These are phyloP conservation scores for Salix udensis DNA, from an alignment of 345 rosid species.

Conservation along the genomic window DNA sequence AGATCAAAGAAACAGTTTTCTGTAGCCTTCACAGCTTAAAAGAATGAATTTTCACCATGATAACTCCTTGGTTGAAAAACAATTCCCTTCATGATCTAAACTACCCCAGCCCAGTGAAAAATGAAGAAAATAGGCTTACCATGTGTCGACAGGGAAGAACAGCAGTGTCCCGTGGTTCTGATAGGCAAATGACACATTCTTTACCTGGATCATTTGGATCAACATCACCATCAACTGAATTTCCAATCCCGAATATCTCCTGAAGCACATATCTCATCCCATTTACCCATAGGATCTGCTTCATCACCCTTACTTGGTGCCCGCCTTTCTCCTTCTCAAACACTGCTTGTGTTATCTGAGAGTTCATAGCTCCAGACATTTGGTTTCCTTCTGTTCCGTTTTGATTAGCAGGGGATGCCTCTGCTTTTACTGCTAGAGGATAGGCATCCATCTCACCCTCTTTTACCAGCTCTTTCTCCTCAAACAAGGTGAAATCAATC, in stretches of 20 bases:
- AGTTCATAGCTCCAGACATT: conserved; percentile 39
- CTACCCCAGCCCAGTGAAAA: not conserved
- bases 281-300: conserved; percentile 86
- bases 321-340: conserved; percentile 76
- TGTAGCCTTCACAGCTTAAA: not conserved
- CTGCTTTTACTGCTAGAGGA: conserved; percentile 87
- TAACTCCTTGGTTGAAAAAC: not conserved
- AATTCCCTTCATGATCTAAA: too few species aligned
- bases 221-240: conserved; percentile 67
- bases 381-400: conserved; percentile 45
- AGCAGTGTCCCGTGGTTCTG: conserved; percentile 87
- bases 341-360: conserved; percentile 74
- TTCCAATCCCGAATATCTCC: conserved; percentile 93
- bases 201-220: conserved; percentile 85
- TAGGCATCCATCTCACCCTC: conserved; percentile 43
- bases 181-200: conserved; percentile 93
- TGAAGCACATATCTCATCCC: conserved; percentile 79
- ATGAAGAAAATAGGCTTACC: conserved; percentile 41
- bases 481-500: conserved; percentile 59
- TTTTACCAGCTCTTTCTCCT: conserved; percentile 53
- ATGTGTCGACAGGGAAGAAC: conserved; percentile 99
- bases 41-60: not conserved
- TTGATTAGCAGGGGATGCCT: conserved; percentile 37
- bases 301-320: conserved; percentile 59
- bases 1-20: not conserved